Percentiles rank a stretch among this genome's conserved stretches.
These are phyloP conservation scores for Aspergillus funiculosus DNA, from an alignment of 495 filamentous ascomycete genomes.

Conservation along the genomic window DNA sequence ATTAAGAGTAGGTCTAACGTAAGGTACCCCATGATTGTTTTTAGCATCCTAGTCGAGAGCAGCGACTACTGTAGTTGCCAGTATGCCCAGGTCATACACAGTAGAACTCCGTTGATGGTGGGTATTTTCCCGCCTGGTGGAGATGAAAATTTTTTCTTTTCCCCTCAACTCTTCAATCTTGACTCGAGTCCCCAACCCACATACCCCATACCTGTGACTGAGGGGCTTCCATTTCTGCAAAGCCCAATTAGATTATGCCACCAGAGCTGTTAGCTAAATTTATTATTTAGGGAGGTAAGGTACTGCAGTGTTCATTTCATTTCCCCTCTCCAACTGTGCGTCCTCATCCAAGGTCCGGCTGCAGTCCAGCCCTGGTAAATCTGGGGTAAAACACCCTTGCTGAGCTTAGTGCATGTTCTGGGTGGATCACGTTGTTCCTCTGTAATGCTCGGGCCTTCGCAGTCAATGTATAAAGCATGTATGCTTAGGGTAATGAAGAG, in stretches of 20 bases:
- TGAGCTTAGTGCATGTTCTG: not conserved
- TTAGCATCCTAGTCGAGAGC: too few species aligned
- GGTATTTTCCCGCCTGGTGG: not conserved
- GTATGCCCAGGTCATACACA: too few species aligned
- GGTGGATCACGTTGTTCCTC: too few species aligned
- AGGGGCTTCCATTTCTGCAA: not conserved
- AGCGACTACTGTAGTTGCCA: too few species aligned
- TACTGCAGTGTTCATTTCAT: too few species aligned
- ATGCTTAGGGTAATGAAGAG: too few species aligned
- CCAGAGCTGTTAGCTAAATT: not conserved
- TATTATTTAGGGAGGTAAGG: too few species aligned
- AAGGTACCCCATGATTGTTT: not conserved
- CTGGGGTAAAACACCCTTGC: constrained; percentile 6
- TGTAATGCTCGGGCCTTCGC: too few species aligned
- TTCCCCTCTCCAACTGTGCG: not conserved
- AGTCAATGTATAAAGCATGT: too few species aligned
- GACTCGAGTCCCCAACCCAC: not conserved
- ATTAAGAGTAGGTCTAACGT: too few species aligned
- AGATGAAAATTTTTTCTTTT: constrained; percentile 1
- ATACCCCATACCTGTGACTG: not conserved
- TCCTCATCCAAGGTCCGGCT: not conserved
- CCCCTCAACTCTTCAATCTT: too few species aligned
- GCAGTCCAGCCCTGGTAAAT: constrained; percentile 12
- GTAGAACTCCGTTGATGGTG: not conserved
- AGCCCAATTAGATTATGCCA: not conserved